These are phyloP conservation scores for Phytophthora cactorum DNA, from an alignment of 352 stramenopile species.

Conservation along the genomic window DNA sequence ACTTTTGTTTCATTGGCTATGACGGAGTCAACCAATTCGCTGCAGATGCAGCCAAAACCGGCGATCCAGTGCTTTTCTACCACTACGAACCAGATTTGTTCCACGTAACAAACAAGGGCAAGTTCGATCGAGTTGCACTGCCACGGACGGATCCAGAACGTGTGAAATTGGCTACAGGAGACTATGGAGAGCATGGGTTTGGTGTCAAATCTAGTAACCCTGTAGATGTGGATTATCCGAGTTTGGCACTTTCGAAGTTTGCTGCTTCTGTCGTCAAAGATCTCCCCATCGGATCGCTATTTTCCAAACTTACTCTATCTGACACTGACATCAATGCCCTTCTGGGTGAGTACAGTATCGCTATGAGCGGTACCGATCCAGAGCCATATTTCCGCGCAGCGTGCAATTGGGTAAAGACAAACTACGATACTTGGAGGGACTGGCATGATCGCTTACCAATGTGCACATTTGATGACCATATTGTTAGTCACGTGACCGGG, in stretches of 20 bases:
- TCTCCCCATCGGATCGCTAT: conserved; percentile 25
- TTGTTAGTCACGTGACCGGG: conserved; percentile 29
- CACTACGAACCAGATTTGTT: conserved; percentile 63
- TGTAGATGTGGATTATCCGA: conserved; percentile 52
- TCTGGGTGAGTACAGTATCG: conserved; percentile 30
- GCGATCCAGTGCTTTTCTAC: conserved; percentile 53
- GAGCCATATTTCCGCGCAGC: conserved; percentile 42
- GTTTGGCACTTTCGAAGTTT: conserved; percentile 45
- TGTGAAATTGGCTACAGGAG: conserved; percentile 37
- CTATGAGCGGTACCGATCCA: not conserved
- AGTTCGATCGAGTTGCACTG: conserved; percentile 56
- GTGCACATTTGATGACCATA: conserved; percentile 39
- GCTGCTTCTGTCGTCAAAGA: conserved; percentile 31
- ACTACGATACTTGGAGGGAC: conserved; percentile 52
- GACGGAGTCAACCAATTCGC: conserved; percentile 42
- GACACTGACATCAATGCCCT: conserved; percentile 53
- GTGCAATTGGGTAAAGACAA: conserved; percentile 56
- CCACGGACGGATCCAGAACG: conserved; percentile 38
- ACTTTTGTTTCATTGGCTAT: conserved; percentile 73
- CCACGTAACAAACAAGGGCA: conserved; percentile 36
- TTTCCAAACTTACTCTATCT: conserved; percentile 42
- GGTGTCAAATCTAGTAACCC: conserved; percentile 50
- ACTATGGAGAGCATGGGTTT: conserved; percentile 60
- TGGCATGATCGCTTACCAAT: conserved; percentile 51
- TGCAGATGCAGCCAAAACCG: conserved; percentile 29